phyloP scores from a whole-genome alignment of 441 rosid species.

The Oxalis stricta region DNA sequence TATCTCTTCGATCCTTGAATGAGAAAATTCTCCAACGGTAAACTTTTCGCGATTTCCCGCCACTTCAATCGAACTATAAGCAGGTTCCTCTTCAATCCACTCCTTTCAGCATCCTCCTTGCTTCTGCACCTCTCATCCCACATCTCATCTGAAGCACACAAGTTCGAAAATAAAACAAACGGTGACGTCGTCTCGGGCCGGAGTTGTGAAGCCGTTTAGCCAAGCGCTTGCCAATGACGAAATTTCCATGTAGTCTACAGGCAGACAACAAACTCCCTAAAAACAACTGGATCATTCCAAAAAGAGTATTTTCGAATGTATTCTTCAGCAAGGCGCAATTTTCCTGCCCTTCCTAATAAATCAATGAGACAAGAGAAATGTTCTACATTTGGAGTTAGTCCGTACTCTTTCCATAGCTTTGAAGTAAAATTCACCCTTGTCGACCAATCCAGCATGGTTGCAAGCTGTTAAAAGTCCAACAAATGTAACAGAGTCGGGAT shows the following conservation, averaged over 20 bases:
- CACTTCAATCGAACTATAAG: conserved; percentile 38
- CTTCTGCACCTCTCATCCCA: conserved; percentile 43
- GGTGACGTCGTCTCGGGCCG: conserved; percentile 38
- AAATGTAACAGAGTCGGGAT: conserved; percentile 49
- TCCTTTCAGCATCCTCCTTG: conserved; percentile 44
- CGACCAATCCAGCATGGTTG: conserved; percentile 49
- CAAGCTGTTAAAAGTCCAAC: conserved; percentile 44
- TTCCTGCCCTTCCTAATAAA: conserved; percentile 55
- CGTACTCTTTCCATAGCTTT: conserved; percentile 33
- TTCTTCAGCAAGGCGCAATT: conserved; percentile 35
- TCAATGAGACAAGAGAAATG: conserved; percentile 59
- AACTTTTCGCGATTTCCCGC: conserved; percentile 30
- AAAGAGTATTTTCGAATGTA: conserved; percentile 21
- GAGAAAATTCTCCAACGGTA: conserved; percentile 31
- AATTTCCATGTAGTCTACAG: conserved; percentile 38
- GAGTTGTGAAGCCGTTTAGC: conserved; percentile 30
- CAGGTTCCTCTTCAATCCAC: conserved; percentile 55
- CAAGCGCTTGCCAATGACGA: conserved; percentile 27
- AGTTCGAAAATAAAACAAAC: conserved; percentile 39
- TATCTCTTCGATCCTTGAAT: conserved; percentile 29
- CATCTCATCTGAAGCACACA: conserved; percentile 48
- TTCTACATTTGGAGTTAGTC: conserved; percentile 34
- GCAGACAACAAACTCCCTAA: conserved; percentile 54
- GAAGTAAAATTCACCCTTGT: conserved; percentile 33
- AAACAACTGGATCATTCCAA: conserved; percentile 30